Conservation (phyloP, 305 asterid genomes). For the Lippia alba region DNA sequence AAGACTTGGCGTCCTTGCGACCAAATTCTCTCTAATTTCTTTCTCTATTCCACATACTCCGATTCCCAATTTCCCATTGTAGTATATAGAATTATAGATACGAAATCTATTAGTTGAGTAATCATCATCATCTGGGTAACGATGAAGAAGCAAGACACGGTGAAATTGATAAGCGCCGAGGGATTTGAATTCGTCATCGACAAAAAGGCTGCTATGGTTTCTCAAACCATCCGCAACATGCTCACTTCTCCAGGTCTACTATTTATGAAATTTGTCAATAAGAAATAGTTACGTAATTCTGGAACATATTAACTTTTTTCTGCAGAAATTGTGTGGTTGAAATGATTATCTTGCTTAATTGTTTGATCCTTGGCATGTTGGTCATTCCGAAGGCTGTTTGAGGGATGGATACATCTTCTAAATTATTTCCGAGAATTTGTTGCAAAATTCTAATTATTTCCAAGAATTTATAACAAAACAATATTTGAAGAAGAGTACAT, state of each 20-base stretch:
- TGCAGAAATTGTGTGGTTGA: background rate
- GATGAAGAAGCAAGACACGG: slow-evolving; percentile 83
- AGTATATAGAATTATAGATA: too few species aligned
- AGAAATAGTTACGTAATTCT: background rate
- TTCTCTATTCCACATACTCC: too few species aligned
- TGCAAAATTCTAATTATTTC: background rate
- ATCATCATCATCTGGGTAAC: slow-evolving; percentile 12
- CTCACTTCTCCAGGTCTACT: slow-evolving; percentile 93
- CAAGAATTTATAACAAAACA: too few species aligned
- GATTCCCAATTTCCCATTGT: too few species aligned
- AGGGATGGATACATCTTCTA: background rate
- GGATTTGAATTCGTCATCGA: slow-evolving; percentile 91
- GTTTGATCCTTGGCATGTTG: background rate
- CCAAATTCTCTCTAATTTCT: too few species aligned
- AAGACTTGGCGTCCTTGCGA: too few species aligned
- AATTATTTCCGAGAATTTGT: slow-evolving; percentile 7
- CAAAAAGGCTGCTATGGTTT: slow-evolving; percentile 95
- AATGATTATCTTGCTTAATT: background rate
- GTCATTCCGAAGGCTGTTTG: background rate
- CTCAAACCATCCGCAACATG: slow-evolving; percentile 98
- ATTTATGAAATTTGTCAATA: slow-evolving; percentile 5
- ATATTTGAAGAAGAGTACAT: slow-evolving; percentile 1
- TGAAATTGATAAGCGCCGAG: slow-evolving; percentile 92
- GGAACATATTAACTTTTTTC: background rate
- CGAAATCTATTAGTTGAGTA: too few species aligned